These are phyloP conservation scores for Penicillium atrosanguineum DNA, from an alignment of 495 filamentous ascomycete species.

Conservation along the genomic window DNA sequence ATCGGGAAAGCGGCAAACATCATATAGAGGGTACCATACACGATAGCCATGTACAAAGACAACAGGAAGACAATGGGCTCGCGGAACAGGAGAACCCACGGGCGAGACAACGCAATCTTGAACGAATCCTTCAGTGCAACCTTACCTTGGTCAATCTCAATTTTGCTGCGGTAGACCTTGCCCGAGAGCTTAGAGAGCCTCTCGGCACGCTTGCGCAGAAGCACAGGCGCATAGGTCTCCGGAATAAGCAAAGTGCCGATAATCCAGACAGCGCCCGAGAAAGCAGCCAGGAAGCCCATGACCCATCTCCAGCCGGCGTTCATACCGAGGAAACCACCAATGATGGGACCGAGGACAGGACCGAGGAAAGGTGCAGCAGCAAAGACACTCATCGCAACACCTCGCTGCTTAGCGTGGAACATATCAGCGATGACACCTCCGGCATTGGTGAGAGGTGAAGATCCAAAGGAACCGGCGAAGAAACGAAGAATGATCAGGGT, in stretches of 20 bases:
- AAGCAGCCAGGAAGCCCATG: conserved; percentile 54
- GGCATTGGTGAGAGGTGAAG: conserved; percentile 68
- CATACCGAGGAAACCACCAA: conserved; percentile 61
- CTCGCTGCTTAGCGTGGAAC: conserved; percentile 62
- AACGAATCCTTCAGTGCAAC: conserved; percentile 35
- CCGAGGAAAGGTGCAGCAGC: conserved; percentile 67
- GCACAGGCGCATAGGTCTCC: conserved; percentile 61
- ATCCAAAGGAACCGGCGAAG: conserved; percentile 76
- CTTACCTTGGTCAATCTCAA: conserved; percentile 46
- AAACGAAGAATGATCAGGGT: conserved; percentile 73
- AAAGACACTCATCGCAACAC: conserved; percentile 62
- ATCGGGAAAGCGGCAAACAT: conserved; percentile 82
- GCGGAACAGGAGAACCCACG: conserved; percentile 48
- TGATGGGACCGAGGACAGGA: conserved; percentile 60
- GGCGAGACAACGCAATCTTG: conserved; percentile 45
- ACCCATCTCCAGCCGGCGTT: conserved; percentile 66
- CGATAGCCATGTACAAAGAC: conserved; percentile 70
- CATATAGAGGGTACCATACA: conserved; percentile 78
- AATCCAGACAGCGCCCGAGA: conserved; percentile 56
- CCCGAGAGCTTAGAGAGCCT: conserved; percentile 53
- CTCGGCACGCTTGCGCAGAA: conserved; percentile 53
- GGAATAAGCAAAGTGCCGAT: conserved; percentile 51
- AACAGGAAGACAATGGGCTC: conserved; percentile 64
- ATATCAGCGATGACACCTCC: conserved; percentile 76
- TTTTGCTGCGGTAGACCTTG: conserved; percentile 52